These are phyloP conservation scores for Paracoccidioides lutzii DNA, from an alignment of 2,329 filamentous ascomycete species.

Conservation along the genomic window DNA sequence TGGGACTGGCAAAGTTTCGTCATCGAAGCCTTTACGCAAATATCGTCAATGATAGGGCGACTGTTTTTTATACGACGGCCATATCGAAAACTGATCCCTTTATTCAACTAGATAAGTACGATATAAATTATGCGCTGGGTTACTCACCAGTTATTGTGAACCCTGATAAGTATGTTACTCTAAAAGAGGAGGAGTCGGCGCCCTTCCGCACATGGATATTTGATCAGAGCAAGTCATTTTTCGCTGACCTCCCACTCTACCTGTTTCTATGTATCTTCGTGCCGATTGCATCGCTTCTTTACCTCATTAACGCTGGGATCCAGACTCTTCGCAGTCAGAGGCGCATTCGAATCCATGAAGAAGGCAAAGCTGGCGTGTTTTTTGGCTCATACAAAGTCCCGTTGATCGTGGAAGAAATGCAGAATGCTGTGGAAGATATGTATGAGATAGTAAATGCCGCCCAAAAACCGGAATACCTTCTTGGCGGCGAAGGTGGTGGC, in stretches of 20 bases:
- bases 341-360: constrained; percentile 64
- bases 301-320: constrained; percentile 60
- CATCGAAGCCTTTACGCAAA: constrained; percentile 72
- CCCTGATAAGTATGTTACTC: constrained; percentile 20
- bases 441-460: constrained; percentile 60
- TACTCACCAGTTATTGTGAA: constrained; percentile 69
- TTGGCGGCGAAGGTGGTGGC: constrained; percentile 41
- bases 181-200: constrained; percentile 14
- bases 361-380: constrained; percentile 53
- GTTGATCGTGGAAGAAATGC: constrained; percentile 61
- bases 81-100: constrained; percentile 71
- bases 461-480: constrained; percentile 59
- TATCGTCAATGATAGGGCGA: constrained; percentile 70
- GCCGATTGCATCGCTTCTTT: constrained; percentile 57
- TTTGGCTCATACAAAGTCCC: constrained; percentile 62
- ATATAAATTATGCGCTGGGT: constrained; percentile 59
- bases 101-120: constrained; percentile 50
- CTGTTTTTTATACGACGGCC: constrained; percentile 69
- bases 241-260: constrained; percentile 49
- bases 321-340: constrained; percentile 63
- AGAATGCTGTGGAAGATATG: constrained; percentile 61
- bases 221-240: constrained; percentile 18
- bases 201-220: constrained; percentile 11
- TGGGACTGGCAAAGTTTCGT: constrained; percentile 62
- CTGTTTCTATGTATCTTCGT: constrained; percentile 56